These are phyloP conservation scores for Sugiyamaella americana DNA, from an alignment of 805 yeast species.

Conservation along the genomic window DNA sequence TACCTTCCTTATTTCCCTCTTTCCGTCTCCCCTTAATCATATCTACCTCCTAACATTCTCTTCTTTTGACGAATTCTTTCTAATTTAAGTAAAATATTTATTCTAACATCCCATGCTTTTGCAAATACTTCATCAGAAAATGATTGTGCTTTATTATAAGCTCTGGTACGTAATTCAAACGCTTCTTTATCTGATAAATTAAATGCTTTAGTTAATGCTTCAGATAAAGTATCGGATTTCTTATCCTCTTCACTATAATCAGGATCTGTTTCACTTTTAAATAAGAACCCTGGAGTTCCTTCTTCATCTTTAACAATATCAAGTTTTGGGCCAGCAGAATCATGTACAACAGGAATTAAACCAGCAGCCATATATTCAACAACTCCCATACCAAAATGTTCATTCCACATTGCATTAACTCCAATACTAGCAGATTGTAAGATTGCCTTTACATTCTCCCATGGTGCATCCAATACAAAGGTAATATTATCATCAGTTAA, in stretches of 20 bases:
- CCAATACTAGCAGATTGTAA: slow-evolving; percentile 63
- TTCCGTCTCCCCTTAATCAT: slow-evolving; percentile 20
- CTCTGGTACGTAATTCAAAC: slow-evolving; percentile 41
- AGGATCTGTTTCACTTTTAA: slow-evolving; percentile 65
- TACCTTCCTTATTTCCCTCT: too few species aligned
- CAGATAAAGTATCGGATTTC: slow-evolving; percentile 42
- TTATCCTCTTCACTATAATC: slow-evolving; percentile 39
- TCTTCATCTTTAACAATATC: slow-evolving; percentile 67
- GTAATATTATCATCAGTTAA: slow-evolving; percentile 40
- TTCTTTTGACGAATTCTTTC: slow-evolving; percentile 20
- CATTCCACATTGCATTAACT: slow-evolving; percentile 98
- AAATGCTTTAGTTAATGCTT: slow-evolving; percentile 42
- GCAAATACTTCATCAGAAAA: slow-evolving; percentile 61
- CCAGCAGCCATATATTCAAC: slow-evolving; percentile 90
- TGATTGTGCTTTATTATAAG: slow-evolving; percentile 35
- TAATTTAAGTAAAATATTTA: slow-evolving; percentile 21
- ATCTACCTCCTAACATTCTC: slow-evolving; percentile 16
- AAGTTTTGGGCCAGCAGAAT: slow-evolving; percentile 88
- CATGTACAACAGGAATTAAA: slow-evolving; percentile 81
- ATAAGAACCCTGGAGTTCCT: slow-evolving; percentile 69
- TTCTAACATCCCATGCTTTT: slow-evolving; percentile 42
- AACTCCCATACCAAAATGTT: slow-evolving; percentile 96
- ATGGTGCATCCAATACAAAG: slow-evolving; percentile 70
- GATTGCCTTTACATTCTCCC: slow-evolving; percentile 50
- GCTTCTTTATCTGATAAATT: slow-evolving; percentile 36